Evolutionary conservation across 805 yeast species (phyloP).

Genomic region (Suhomyces kilbournensis): DNA sequence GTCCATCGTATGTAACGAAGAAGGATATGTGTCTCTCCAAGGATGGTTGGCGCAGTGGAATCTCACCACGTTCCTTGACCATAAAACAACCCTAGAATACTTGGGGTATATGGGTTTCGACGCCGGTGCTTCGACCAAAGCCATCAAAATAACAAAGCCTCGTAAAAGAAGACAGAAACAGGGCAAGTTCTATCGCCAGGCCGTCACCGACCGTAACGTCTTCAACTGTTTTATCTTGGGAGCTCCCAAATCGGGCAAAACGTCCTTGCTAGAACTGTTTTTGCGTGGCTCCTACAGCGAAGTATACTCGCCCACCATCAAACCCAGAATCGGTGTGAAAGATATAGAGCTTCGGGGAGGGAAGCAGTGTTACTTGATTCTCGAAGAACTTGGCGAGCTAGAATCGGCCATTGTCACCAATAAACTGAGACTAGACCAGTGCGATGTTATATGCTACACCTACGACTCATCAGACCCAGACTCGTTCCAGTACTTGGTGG

Average conservation of each 20-base stretch:
- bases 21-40: slow-evolving; percentile 85
- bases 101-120: slow-evolving; percentile 89
- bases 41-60: slow-evolving; percentile 99
- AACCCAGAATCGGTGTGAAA: slow-evolving; percentile 80
- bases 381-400: slow-evolving; percentile 86
- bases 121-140: slow-evolving; percentile 33
- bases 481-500: slow-evolving; percentile 78
- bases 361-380: slow-evolving; percentile 85
- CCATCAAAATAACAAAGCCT: slow-evolving; percentile 79
- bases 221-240: slow-evolving; percentile 90
- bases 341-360: slow-evolving; percentile 94
- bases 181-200: slow-evolving; percentile 58
- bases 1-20: slow-evolving; percentile 85
- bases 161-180: slow-evolving; percentile 69
- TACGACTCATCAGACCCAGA: slow-evolving; percentile 97
- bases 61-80: slow-evolving; percentile 87
- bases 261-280: slow-evolving; percentile 79
- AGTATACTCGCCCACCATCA: slow-evolving; percentile 74
- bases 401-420: slow-evolving; percentile 82
- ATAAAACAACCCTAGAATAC: slow-evolving; percentile 80
- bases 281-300: slow-evolving; percentile 70
- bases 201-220: slow-evolving; percentile 80
- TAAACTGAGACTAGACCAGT: slow-evolving; percentile 63
- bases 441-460: slow-evolving; percentile 86
- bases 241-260: slow-evolving; percentile 81